These are phyloP conservation scores for Hibiscus tridactylites DNA, from an alignment of 345 rosid species.

Conservation along the genomic window DNA sequence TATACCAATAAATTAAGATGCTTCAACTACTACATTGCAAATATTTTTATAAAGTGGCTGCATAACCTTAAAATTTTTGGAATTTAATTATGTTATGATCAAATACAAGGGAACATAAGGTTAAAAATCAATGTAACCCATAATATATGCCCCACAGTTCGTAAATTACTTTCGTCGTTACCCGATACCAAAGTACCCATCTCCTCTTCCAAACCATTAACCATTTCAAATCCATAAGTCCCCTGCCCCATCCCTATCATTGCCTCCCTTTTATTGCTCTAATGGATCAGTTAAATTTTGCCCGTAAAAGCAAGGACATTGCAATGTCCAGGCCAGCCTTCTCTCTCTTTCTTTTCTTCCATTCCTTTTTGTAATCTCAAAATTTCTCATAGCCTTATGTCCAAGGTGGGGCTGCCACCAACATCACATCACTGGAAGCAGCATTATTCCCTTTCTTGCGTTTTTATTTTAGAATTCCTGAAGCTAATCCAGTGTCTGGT, in stretches of 20 bases:
- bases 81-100: background rate
- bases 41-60: background rate
- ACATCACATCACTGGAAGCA: background rate
- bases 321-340: background rate
- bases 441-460: too few species aligned
- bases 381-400: background rate
- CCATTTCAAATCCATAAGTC: background rate
- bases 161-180: background rate
- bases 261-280: too few species aligned
- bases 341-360: slow-evolving; percentile 1
- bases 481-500: background rate
- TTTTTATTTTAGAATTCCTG: background rate
- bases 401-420: background rate
- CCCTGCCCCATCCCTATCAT: background rate
- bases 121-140: background rate
- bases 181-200: background rate
- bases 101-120: background rate
- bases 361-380: background rate
- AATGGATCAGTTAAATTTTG: too few species aligned
- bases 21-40: background rate
- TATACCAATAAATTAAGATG: background rate
- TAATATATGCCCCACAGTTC: background rate
- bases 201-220: background rate
- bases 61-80: background rate
- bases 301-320: too few species aligned